Evolutionary conservation across 148 eudicot genomes (phyloP), one percentile per base, ranked within the genome.

Genomic region (Rhododendron kiyosumense): DNA sequence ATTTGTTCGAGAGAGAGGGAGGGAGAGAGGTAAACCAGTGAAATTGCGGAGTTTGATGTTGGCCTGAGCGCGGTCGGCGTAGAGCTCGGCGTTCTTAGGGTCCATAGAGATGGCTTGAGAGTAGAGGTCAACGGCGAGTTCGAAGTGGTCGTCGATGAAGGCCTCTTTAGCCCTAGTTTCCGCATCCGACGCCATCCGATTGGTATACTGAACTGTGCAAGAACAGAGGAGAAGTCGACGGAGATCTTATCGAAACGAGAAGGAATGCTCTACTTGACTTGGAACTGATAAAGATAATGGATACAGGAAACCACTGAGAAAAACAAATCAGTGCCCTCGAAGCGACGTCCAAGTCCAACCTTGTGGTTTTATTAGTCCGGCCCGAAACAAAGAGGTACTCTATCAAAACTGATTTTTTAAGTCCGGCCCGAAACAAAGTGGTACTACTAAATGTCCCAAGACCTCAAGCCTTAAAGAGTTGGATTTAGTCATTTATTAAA

Each of bases 101-200:
- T 84, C 88, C 12, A 94, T 49, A 32, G 90, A 88, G 71, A 97
- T 97, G 86, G 99, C 98, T 78, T 95, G 96, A 43, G 98, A 83
- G 89, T 93, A 94, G 12, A 94, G 94, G 78, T 97, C 98, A 80
- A 92, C 95, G 87, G 98, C 98, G 57, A 95, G 91, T 85, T 97
- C 96, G 84, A 94, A 97, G 93, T 97, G 98, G 92, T 97, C 99
- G 81, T 97, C 99, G 67, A 97, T 93, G 91, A 97, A 97, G 0
- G 99, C 99, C 86, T 92, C 98, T 51, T 93, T 94, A 0, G 99
- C 99, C 86, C 87, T 92, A 81, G 38, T 88, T 79, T 90, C 94
- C 49, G 91, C 93, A 93, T 94, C 99, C 20, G 91, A 86, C 89
- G 96, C 94, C 96, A 93, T 93, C 57, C 54, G 77, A 82, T 67